These are phyloP conservation scores for Nicotiana paniculata DNA, from an alignment of 257 asterid genomes.

Conservation along the genomic window DNA sequence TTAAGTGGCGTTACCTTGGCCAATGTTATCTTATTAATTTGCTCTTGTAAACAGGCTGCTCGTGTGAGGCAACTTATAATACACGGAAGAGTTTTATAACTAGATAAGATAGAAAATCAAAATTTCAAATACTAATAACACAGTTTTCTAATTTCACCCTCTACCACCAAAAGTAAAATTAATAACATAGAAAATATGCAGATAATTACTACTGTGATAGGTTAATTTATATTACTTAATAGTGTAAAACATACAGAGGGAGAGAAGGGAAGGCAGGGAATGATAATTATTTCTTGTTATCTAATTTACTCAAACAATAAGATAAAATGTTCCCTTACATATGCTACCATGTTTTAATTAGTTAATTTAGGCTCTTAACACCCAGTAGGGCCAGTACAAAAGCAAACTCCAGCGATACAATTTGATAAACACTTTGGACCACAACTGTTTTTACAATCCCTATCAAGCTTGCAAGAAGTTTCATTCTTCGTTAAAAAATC, in stretches of 20 bases:
- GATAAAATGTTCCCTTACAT: not conserved
- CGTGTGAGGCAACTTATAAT: too few species aligned
- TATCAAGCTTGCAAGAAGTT: not conserved
- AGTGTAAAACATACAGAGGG: not conserved
- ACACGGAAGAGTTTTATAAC: too few species aligned
- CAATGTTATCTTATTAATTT: too few species aligned
- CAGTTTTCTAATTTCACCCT: not conserved
- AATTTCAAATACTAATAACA: not conserved
- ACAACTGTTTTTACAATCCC: not conserved
- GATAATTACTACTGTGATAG: not conserved
- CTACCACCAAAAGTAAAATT: not conserved
- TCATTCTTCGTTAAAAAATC: not conserved
- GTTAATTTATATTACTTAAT: not conserved
- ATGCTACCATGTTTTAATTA: not conserved
- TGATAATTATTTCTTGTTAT: not conserved
- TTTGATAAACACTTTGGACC: not conserved
- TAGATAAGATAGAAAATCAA: not conserved
- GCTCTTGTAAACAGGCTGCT: too few species aligned
- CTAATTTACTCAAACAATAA: not conserved
- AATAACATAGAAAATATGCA: not conserved
- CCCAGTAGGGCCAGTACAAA: not conserved
- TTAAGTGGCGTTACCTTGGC: not conserved
- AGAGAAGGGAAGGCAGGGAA: too few species aligned
- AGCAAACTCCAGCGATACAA: not conserved
- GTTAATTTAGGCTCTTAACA: not conserved